Conservation (phyloP, 108 stramenopile genomes). For the Chaetoceros tenuissimus region DNA sequence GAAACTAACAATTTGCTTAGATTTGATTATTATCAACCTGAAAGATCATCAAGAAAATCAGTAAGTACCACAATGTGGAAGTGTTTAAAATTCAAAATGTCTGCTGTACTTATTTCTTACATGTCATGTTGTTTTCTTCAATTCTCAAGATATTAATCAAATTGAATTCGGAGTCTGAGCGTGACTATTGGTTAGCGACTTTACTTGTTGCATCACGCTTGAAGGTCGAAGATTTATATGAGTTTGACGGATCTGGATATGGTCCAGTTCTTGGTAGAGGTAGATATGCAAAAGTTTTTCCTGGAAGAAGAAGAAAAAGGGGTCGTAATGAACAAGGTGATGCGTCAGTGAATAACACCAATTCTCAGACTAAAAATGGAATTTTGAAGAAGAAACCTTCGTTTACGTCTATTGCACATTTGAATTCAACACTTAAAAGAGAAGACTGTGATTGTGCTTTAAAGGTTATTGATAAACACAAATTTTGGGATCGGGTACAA, state of each 20-base stretch:
- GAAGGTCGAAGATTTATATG: constrained; percentile 55
- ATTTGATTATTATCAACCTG: constrained; percentile 45
- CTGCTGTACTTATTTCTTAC: background rate
- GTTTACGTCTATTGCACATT: background rate
- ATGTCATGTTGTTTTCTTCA: constrained; percentile 3
- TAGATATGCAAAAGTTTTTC: constrained; percentile 58
- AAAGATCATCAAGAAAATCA: background rate
- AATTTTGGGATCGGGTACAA: constrained; percentile 84
- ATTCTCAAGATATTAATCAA: constrained; percentile 41
- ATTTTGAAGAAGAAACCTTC: background rate
- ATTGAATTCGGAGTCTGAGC: constrained; percentile 34
- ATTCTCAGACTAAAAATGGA: background rate
- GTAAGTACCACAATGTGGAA: constrained; percentile 47
- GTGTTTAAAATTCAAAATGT: constrained; percentile 17
- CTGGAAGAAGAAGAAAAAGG: constrained; percentile 35
- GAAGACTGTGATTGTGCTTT: constrained; percentile 59
- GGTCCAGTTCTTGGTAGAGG: constrained; percentile 48
- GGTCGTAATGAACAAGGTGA: background rate
- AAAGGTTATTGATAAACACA: constrained; percentile 84
- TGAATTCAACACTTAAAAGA: background rate
- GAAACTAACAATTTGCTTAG: constrained; percentile 58
- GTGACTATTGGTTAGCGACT: constrained; percentile 59
- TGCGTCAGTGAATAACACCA: background rate
- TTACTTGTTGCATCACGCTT: constrained; percentile 51
- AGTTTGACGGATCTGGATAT: constrained; percentile 32